phyloP scores from a whole-genome alignment of 2,329 filamentous ascomycete genomes.

The Alternaria sp. region DNA sequence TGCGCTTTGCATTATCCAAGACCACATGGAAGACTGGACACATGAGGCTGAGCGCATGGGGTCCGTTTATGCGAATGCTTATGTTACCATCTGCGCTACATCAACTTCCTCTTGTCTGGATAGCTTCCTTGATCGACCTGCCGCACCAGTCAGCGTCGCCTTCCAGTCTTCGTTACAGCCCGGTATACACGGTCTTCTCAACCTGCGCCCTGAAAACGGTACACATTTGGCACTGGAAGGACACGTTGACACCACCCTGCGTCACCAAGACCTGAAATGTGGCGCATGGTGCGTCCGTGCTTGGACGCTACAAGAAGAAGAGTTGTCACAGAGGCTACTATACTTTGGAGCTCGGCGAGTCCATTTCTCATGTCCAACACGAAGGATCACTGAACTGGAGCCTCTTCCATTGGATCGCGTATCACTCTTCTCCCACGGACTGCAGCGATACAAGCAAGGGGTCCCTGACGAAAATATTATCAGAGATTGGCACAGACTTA shows the following conservation, averaged over 20 bases:
- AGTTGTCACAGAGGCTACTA: neutral
- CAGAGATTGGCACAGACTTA: neutral
- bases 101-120: neutral
- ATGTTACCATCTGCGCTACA: neutral
- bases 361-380: neutral
- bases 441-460: neutral
- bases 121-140: neutral
- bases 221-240: fast-evolving
- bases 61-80: neutral
- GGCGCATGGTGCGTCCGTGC: neutral
- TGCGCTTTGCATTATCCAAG: neutral
- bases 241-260: too few species aligned
- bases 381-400: neutral
- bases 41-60: neutral
- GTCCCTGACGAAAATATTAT: fast-evolving
- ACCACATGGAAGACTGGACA: neutral
- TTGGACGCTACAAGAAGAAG: neutral
- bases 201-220: neutral
- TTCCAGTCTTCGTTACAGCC: neutral
- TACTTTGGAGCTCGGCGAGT: neutral
- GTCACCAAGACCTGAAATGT: neutral
- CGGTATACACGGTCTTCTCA: neutral
- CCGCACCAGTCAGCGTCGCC: neutral
- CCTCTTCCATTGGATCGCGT: fast-evolving
- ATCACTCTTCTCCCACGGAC: neutral